Base-by-base conservation (phyloP, 2,329 filamentous ascomycete species). In the Penicillium expansum region DNA sequence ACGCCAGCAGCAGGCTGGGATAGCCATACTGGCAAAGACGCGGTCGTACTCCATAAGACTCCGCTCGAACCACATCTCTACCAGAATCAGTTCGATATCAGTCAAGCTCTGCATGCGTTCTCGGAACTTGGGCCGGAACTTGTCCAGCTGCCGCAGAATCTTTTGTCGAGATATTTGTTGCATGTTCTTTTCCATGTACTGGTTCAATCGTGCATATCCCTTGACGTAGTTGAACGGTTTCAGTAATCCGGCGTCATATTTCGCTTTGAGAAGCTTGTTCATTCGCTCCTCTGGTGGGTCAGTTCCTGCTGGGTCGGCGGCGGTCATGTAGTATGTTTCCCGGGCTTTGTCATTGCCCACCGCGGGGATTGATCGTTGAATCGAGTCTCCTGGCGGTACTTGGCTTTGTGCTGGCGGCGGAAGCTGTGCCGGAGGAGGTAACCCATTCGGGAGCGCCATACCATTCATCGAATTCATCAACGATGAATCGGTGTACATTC, bases 201-300 rank as follows among this genome's bases (percentile, higher is more conserved):
- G 86, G 61, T 92, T 91, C 47, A 99, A 80, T 32, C 92, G 85
- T 11, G 91, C 89, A 74, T 99, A 99, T 13, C 94, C 94, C 69
- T 95, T 96, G 66, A 97, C 91, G 74, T 99, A 99, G 77, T 97
- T 97, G 82, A 99, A 99, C 1, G 94, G 94, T 70, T 92, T 94
- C 57, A 99, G 80, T 69, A 99, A 82, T 1, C 94, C 94, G 0
- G 94, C 94, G 65, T 97, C 92, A 75, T 96, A 95, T 75, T 99
- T 99, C 61, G 94, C 94, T 72, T 89, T 90, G 55, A 99, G 84
- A 7, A 99, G 85, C 66, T 94, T 91, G 69, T 93, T 89, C 90
- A 99, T 96, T 58, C 94, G 89, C 73, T 96, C 91, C 74, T 97
- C 92, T 13, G 94, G 92, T 22, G 89, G 89, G 66, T 88, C 86